Base-by-base conservation (phyloP, 352 stramenopile species). In the Thalassiosira sp. region DNA sequence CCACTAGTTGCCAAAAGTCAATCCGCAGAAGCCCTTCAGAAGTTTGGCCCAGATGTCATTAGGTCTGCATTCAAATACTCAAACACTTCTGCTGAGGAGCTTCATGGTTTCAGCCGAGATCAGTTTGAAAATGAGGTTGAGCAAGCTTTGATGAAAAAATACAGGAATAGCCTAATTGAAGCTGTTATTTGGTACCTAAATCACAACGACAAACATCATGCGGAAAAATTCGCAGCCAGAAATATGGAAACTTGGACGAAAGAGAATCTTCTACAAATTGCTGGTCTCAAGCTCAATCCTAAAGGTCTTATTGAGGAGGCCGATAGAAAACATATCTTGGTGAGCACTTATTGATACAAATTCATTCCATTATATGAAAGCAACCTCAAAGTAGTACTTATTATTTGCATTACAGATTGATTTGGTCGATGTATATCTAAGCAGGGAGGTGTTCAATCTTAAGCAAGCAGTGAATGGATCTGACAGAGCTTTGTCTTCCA, bases 1-100 rank as follows among this genome's bases (percentile, higher is more conserved):
- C 66, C 66, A 27, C 1, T 61, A 35, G 37, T 60, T 15, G 60
- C 57, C 10, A 69, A 54, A 31, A 43, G 20, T 1, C 27, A 16
- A 16, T n/a, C 45, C 27, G n/a, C 20, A 22, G 25, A 56, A 31
- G 31, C 33, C 11, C 64, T 31, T 11, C 10, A 42, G 37, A 76
- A 76, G n/a, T 64, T 76, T 68, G 49, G 67, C 1, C 37, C 22
- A 64, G 67, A 53, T 35, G 48, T 70, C 2, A 60, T 76, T 3
- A 63, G 18, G 20, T 53, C 15, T 46, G 57, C 67, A 59, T 70
- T 76, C 35, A 16, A 37, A 8, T 37, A 20, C 13, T 48, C 67
- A 37, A 57, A 64, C n/a, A 20, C 11, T 16, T 37, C 67, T 18
- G 35, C 20, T 15, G 67, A 76, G 25, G 37, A 63, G 20, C 57